Percentiles rank a stretch among this genome's conserved stretches.
These are phyloP conservation scores for Colletotrichum sp. DNA, from an alignment of 2,329 filamentous ascomycete species.

Conservation along the genomic window DNA sequence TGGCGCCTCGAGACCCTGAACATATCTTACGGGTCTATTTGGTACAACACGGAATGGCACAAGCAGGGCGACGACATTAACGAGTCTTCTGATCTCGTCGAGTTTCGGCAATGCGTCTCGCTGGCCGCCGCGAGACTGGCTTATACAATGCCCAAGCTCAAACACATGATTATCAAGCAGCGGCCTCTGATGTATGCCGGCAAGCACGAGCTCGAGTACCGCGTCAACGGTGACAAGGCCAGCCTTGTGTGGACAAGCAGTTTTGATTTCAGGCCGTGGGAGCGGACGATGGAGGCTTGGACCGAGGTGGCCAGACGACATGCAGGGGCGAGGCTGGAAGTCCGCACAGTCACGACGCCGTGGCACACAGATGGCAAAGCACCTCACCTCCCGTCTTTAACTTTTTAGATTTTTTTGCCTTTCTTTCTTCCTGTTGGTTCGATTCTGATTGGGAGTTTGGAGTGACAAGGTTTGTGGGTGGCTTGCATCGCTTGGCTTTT, in stretches of 20 bases:
- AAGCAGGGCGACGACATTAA: constrained; percentile 24
- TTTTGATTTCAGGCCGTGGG: constrained; percentile 26
- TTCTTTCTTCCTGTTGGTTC: not conserved
- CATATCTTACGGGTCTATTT: constrained; percentile 25
- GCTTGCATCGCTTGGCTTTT: not conserved
- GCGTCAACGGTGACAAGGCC: not conserved
- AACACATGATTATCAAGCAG: constrained; percentile 22
- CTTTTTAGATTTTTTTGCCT: not conserved
- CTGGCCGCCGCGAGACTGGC: constrained; percentile 25
- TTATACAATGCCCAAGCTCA: constrained; percentile 25
- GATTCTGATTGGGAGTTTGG: not conserved
- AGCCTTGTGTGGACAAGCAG: constrained; percentile 23
- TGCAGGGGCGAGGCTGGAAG: not conserved
- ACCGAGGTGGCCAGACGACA: constrained; percentile 22
- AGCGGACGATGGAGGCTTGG: constrained; percentile 26
- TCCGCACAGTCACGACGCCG: not conserved
- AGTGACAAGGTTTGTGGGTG: not conserved
- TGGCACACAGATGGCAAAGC: constrained; percentile 18
- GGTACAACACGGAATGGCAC: constrained; percentile 25
- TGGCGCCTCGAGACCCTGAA: constrained; percentile 18
- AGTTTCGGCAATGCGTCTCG: constrained; percentile 26
- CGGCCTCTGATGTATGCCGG: constrained; percentile 28
- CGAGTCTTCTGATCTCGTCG: constrained; percentile 18
- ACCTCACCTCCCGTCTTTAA: constrained; percentile 13
- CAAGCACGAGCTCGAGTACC: constrained; percentile 25